phyloP scores from a whole-genome alignment of 768 basidiomycete genomes.

The Mycena leptocephala region DNA sequence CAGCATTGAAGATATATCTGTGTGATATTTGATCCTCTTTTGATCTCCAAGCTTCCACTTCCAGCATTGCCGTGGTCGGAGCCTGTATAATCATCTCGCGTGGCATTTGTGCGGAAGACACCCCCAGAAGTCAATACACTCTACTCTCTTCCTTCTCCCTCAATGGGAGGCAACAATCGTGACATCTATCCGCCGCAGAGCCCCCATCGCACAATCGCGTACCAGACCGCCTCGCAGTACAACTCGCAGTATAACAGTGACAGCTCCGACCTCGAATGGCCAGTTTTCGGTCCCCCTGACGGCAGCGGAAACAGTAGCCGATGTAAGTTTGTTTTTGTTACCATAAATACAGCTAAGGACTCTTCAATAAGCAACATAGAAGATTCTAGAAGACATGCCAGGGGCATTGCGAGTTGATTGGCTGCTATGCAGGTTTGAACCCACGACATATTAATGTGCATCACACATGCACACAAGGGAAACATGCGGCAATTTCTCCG shows the following conservation, averaged over 20 bases:
- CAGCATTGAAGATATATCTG: background rate
- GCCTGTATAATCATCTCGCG: constrained; percentile 30
- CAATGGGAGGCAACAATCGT: constrained; percentile 25
- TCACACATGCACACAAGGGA: no score
- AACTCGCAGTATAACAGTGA: no score
- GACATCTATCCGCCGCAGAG: constrained; percentile 3
- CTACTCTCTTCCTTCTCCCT: constrained; percentile 20
- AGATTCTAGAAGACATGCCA: no score
- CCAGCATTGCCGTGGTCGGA: constrained; percentile 25
- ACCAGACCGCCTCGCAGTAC: constrained; percentile 60
- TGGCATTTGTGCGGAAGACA: constrained; percentile 35
- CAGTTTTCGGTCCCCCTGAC: constrained; percentile 70
- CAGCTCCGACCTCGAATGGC: constrained; percentile 83
- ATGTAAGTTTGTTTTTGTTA: constrained; percentile 67
- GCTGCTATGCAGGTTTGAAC: no score
- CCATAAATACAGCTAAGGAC: no score
- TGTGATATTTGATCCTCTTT: constrained; percentile 13
- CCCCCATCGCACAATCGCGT: background rate
- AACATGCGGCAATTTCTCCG: no score
- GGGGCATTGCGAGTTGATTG: no score
- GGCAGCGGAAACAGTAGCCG: constrained; percentile 64
- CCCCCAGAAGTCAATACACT: background rate
- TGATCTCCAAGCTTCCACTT: no score
- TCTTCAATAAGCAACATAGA: no score
- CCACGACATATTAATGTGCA: no score